Evolutionary conservation across 768 basidiomycete species (phyloP).

Genomic region (Suillus americanus): DNA sequence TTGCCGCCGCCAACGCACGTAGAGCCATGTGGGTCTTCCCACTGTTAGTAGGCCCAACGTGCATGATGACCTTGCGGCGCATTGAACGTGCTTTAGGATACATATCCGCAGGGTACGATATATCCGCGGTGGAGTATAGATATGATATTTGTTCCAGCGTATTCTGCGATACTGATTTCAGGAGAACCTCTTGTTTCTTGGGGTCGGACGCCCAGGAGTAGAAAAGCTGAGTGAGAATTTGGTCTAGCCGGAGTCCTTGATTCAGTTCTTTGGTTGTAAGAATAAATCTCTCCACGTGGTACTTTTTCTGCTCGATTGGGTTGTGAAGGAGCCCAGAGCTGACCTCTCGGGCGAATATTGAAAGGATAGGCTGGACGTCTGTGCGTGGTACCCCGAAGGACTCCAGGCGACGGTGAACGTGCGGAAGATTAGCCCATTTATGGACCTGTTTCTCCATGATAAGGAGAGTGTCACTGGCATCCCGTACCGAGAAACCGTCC

Average conservation of each 20-base stretch:
- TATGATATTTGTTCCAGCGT: constrained; percentile 40
- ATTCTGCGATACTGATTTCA: constrained; percentile 24
- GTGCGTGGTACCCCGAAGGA: constrained; percentile 47
- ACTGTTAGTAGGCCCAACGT: constrained; percentile 97
- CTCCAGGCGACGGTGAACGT: constrained; percentile 40
- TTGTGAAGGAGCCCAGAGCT: constrained; percentile 28
- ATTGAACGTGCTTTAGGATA: constrained; percentile 54
- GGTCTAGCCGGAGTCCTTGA: constrained; percentile 37
- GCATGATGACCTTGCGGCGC: constrained; percentile 82
- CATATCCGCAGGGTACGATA: constrained; percentile 48
- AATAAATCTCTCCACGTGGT: constrained; percentile 44
- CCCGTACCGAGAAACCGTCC: constrained; percentile 1
- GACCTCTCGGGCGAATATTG: constrained; percentile 41
- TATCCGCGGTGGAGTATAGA: constrained; percentile 39
- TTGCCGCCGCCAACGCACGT: constrained; percentile 78
- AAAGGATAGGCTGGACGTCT: constrained; percentile 43
- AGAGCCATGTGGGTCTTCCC: constrained; percentile 96
- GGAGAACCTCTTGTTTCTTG: constrained; percentile 23
- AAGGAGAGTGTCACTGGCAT: constrained; percentile 14
- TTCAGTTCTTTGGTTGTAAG: constrained; percentile 31
- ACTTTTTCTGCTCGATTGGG: constrained; percentile 24
- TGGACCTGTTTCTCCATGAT: constrained; percentile 38
- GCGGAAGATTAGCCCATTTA: constrained; percentile 36
- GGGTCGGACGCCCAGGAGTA: constrained; percentile 54
- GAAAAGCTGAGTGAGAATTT: constrained; percentile 52